phyloP scores from a whole-genome alignment of 345 rosid species.

The Eucalyptus camaldulensis region DNA sequence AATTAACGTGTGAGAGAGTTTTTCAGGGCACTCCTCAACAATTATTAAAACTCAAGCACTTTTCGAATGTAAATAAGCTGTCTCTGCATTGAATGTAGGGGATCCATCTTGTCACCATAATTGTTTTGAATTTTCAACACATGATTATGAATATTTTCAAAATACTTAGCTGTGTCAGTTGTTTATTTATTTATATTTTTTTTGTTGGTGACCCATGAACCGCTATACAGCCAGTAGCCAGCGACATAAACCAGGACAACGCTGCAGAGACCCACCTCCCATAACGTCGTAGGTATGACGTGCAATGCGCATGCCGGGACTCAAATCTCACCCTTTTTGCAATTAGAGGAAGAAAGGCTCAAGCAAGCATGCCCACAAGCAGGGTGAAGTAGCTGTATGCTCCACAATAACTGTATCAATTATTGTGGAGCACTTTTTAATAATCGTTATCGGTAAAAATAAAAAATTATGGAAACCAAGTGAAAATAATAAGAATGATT shows the following conservation, averaged over 20 bases:
- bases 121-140: neutral
- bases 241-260: too few relatives aligned
- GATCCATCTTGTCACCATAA: neutral
- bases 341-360: too few relatives aligned
- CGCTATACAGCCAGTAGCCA: accelerated
- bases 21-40: neutral
- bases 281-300: too few relatives aligned
- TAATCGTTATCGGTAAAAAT: neutral
- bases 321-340: too few relatives aligned
- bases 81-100: neutral
- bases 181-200: too few relatives aligned
- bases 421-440: neutral
- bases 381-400: too few relatives aligned
- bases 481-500: neutral
- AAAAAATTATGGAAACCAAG: neutral
- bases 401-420: neutral
- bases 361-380: too few relatives aligned
- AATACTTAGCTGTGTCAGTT: neutral
- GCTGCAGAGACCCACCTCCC: too few relatives aligned
- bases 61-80: neutral
- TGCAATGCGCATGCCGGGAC: too few relatives aligned
- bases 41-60: neutral
- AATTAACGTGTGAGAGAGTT: neutral
- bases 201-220: accelerated
- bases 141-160: neutral